Evolutionary conservation across 768 basidiomycete genomes (phyloP), one percentile per base, ranked within the genome.

Genomic region (Pholiota conissans): DNA sequence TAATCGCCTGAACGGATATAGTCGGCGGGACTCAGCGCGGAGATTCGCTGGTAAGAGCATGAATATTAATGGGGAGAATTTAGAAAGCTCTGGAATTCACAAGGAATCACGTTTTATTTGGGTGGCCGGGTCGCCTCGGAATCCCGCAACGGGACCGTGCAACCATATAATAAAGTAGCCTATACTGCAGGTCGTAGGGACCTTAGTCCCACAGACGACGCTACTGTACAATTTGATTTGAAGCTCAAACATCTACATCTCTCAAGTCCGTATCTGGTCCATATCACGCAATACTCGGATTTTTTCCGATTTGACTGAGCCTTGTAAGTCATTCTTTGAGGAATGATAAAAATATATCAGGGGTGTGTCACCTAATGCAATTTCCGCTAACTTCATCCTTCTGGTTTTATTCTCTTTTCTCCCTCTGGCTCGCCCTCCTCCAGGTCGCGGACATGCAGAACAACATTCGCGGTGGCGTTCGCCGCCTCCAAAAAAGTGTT

Each of bases 391-490:
- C 48, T 49, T 8, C 39, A 10, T 30, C 49, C 60, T 47, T 18
- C 52, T 28, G 46, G 40, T 48, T 59, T 22, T 59, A 27, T 49
- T 60, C 54, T 47, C 39, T 55, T 57, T 58, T 37, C 29, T 24
- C 51, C 60, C 42, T 59, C 56, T 48, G 52, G 49, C 47, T 55
- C 18, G 39, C 37, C 32, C 57, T 37, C 30, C 48, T 39, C 47
- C 52, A 42, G 45, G 29, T 45, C 14, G 26, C 49, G 22, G 35
- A 32, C 18, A 69, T 67, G 68, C 62, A 66, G 45, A 59, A 46
- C 34, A 66, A 57, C 49, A 28, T 65, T 52, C 63, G 64, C 30
- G 55, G 39, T 24, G 63, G 61, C 35, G 51, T 58, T 22, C 58
- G 61, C 49, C 59, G 49, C 39, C 32, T 59, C 34, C 60, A 63